Conservation (phyloP, 129 eudicot species). For the Pulicaria dysenterica region DNA sequence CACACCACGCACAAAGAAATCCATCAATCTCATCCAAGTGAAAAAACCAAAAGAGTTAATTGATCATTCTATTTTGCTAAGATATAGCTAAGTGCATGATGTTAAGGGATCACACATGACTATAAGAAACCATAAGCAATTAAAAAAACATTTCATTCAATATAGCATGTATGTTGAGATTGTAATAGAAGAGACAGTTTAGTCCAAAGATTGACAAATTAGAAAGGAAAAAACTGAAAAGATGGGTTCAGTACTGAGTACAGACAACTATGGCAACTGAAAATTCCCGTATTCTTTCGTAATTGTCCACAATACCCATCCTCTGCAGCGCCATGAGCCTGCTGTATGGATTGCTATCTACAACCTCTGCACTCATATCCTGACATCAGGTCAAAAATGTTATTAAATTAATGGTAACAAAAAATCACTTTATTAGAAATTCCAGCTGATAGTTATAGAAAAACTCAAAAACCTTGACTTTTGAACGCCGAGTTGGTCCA, state of each 20-base stretch:
- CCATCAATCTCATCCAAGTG: too few relatives aligned
- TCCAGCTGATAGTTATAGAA: not conserved
- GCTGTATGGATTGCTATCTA: slow-evolving; percentile 96
- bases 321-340: slow-evolving; percentile 98
- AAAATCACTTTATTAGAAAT: not conserved
- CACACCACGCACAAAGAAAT: too few relatives aligned
- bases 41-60: not conserved
- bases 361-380: slow-evolving; percentile 99
- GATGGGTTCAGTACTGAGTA: slow-evolving; percentile 56
- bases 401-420: not conserved
- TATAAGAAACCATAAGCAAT: slow-evolving; percentile 9
- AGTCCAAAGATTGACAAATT: not conserved
- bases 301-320: slow-evolving; percentile 96
- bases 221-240: not conserved
- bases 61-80: not conserved
- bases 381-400: slow-evolving; percentile 31
- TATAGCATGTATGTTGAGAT: not conserved
- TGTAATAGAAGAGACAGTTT: slow-evolving; percentile 2
- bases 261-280: slow-evolving; percentile 98
- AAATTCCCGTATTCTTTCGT: slow-evolving; percentile 87
- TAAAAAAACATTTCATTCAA: not conserved
- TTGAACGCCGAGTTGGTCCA: slow-evolving; percentile 62
- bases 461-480: slow-evolving; percentile 87
- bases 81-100: not conserved
- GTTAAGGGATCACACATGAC: not conserved